Conservation (phyloP, 352 stramenopile genomes). For the Phytophthora tubulina region DNA sequence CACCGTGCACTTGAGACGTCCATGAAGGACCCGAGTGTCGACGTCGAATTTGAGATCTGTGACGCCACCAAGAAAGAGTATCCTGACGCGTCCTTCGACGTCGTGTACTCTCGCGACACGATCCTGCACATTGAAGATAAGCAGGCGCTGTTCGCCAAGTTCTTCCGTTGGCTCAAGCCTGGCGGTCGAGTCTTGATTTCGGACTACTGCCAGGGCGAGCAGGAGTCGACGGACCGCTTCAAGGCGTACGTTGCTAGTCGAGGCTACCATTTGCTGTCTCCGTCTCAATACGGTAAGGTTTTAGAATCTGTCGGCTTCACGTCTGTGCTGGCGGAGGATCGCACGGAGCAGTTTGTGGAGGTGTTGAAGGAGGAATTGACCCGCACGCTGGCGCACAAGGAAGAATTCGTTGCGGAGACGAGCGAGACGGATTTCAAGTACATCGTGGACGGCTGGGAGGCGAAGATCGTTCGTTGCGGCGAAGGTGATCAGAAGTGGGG, state of each 20-base stretch:
- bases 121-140: conserved; percentile 83
- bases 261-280: conserved; percentile 74
- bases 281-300: conserved; percentile 64
- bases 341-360: conserved; percentile 70
- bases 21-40: conserved; percentile 54
- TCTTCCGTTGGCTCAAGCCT: conserved; percentile 75
- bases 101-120: conserved; percentile 82
- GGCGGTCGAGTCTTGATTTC: conserved; percentile 71
- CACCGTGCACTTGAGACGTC: conserved; percentile 74
- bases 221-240: conserved; percentile 58
- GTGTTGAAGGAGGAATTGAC: conserved; percentile 72
- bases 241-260: conserved; percentile 66
- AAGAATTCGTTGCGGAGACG: conserved; percentile 75
- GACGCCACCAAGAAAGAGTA: conserved; percentile 71
- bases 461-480: conserved; percentile 72
- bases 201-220: conserved; percentile 77
- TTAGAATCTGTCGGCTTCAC: conserved; percentile 63
- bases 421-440: conserved; percentile 71
- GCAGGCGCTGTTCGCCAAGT: conserved; percentile 64
- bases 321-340: conserved; percentile 68
- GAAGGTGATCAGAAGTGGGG: conserved; percentile 83
- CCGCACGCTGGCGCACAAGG: conserved; percentile 63
- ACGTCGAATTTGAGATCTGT: conserved; percentile 81
- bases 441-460: conserved; percentile 76
- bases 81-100: conserved; percentile 69